phyloP scores from a whole-genome alignment of 306 rosid species.

The Casuarina cunninghamiana region DNA sequence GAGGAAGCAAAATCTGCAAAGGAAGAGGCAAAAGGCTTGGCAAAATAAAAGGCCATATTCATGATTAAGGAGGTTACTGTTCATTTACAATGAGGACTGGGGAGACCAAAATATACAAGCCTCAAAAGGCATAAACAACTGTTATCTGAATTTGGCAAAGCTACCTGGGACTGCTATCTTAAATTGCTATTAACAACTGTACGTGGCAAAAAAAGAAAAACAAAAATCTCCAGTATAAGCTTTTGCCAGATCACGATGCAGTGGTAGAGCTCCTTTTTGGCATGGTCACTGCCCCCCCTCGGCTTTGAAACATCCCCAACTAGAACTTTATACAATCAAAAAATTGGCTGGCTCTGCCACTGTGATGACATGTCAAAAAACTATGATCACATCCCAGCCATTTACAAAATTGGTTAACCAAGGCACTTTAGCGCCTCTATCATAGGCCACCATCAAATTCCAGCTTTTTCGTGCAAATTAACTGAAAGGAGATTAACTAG shows the following conservation, averaged over 20 bases:
- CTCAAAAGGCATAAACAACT: constrained; percentile 8
- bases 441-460: constrained; percentile 20
- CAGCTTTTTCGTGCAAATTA: constrained; percentile 28
- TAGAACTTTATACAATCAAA: not conserved
- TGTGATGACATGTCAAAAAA: not conserved
- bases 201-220: not conserved
- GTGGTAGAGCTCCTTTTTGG: no score
- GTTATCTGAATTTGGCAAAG: not conserved
- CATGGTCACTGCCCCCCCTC: not conserved
- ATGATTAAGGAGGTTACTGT: constrained; percentile 15
- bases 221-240: not conserved
- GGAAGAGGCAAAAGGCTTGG: not conserved
- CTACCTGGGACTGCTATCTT: constrained; percentile 2
- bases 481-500: constrained; percentile 38
- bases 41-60: constrained; percentile 8
- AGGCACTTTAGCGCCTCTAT: constrained; percentile 29
- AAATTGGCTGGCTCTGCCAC: not conserved
- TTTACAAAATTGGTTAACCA: constrained; percentile 3
- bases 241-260: not conserved
- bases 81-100: constrained; percentile 38
- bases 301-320: not conserved
- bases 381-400: constrained; percentile 9
- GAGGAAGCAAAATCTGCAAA: not conserved
- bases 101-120: constrained; percentile 43
- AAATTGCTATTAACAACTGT: constrained; percentile 10